phyloP scores from a whole-genome alignment of 2,329 filamentous ascomycete genomes.

The Epichloe sp. region DNA sequence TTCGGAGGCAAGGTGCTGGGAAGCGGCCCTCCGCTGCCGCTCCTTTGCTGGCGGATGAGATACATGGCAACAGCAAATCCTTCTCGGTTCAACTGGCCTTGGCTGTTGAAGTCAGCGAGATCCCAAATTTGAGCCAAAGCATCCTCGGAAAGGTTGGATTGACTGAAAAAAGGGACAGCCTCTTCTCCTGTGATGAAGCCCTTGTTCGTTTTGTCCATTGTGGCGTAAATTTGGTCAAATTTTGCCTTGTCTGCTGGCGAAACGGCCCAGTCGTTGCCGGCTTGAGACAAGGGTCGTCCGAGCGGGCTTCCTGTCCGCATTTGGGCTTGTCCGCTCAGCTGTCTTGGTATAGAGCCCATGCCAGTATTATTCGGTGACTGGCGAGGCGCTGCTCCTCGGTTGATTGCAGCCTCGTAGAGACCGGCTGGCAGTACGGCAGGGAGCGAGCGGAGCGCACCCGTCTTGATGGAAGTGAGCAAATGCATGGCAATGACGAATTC shows the following conservation, averaged over 20 bases:
- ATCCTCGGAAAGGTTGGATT: conserved; percentile 81
- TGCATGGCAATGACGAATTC: conserved; percentile 99
- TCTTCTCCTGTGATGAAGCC: conserved; percentile 89
- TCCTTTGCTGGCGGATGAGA: conserved; percentile 80
- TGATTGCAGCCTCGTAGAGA: conserved; percentile 79
- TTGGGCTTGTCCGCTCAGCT: conserved; percentile 61
- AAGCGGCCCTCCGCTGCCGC: conserved; percentile 47
- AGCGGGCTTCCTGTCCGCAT: conserved; percentile 49
- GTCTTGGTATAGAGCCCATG: conserved; percentile 62
- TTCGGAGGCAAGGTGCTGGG: conserved; percentile 69
- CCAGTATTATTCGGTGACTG: conserved; percentile 38
- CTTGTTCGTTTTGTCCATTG: conserved; percentile 65
- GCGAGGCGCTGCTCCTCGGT: conserved; percentile 39
- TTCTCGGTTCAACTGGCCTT: conserved; percentile 72
- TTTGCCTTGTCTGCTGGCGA: conserved; percentile 71
- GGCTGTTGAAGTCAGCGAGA: conserved; percentile 82
- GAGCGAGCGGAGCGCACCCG: conserved; percentile 63
- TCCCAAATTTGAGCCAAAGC: conserved; percentile 93
- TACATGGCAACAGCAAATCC: conserved; percentile 98
- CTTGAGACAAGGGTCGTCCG: conserved; percentile 33
- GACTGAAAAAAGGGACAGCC: conserved; percentile 91
- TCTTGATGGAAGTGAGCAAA: conserved; percentile 81
- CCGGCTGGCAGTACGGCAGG: conserved; percentile 71
- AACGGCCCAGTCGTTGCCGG: conserved; percentile 61
- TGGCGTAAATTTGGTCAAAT: conserved; percentile 77